phyloP scores from a whole-genome alignment of 805 yeast species.

The Cyberlindnera meyerae region DNA sequence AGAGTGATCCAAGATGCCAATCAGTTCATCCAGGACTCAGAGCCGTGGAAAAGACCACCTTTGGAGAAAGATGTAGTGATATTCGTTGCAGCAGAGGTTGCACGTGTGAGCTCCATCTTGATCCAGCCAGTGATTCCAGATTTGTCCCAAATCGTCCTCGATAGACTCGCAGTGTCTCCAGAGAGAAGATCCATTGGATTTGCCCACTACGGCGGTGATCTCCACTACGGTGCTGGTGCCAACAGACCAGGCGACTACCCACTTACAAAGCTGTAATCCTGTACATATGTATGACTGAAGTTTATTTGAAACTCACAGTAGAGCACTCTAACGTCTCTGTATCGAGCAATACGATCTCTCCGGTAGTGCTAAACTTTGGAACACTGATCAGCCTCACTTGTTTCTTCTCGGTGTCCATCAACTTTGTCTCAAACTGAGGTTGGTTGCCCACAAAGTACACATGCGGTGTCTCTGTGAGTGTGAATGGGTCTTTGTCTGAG shows the following conservation, averaged over 20 bases:
- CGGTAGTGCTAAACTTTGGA: conserved; percentile 66
- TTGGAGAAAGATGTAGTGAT: conserved; percentile 50
- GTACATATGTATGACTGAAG: conserved; percentile 7
- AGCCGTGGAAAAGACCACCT: conserved; percentile 62
- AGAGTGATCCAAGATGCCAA: conserved; percentile 54
- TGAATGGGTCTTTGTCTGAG: conserved; percentile 72
- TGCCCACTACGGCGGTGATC: conserved; percentile 54
- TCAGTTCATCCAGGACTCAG: conserved; percentile 56
- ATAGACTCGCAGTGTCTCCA: conserved; percentile 51
- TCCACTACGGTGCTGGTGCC: conserved; percentile 52
- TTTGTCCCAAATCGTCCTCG: conserved; percentile 51
- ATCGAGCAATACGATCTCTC: conserved; percentile 60
- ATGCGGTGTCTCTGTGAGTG: conserved; percentile 75
- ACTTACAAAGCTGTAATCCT: conserved; percentile 29
- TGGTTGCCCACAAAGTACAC: conserved; percentile 87
- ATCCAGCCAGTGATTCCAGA: conserved; percentile 72
- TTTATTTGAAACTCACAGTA: conserved; percentile 31
- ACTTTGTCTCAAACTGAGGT: conserved; percentile 47
- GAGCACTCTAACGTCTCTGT: conserved; percentile 51
- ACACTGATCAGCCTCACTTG: conserved; percentile 56
- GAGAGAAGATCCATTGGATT: conserved; percentile 37
- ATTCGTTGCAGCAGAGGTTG: conserved; percentile 62
- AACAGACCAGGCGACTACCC: conserved; percentile 51
- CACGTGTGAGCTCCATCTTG: conserved; percentile 61
- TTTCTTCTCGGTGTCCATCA: conserved; percentile 32